Base-by-base conservation (phyloP, 2,329 filamentous ascomycete genomes). In the Arachnomyces sp. region DNA sequence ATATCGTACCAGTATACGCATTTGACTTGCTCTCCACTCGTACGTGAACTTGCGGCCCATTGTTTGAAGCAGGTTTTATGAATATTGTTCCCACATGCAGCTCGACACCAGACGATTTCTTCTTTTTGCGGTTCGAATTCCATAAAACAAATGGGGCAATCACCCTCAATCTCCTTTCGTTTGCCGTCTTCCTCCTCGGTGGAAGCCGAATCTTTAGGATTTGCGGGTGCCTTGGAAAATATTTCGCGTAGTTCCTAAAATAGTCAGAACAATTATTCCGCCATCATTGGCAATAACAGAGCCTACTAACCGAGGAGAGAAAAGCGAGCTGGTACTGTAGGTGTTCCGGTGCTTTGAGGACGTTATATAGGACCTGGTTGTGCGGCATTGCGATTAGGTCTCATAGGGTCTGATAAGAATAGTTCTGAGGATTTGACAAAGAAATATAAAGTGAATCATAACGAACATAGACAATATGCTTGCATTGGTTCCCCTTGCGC, bases 61-160 rank as follows among this genome's bases (percentile, higher is more conserved):
- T 71, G 64, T 40, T 72, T 56, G 54, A 80, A 78, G 48, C 77
- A 80, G 1, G 56, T 51, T 43, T 70, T 69, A 54, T 80, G 76
- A n/a, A 80, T 60, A 49, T 80, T 80, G 56, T 81, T 79, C 13
- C 77, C 78, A 48, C 78, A 82, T 2, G 72, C 66, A 1, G 71
- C 69, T 51, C 72, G 72, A 58, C 78, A 82, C 68, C 75, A 82
- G 7, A 76, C 59, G 5, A 71, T 67, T 3, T 71, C 63, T 41
- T 72, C 61, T 8, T 64, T 64, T 3, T 54, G 54, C 1, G 66
- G 54, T 17, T 71, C 63, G 38, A 78, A 69, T 37, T 75, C 71
- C 60, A 71, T 73, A 53, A 74, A 77, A 56, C 78, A 82, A 46
- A 82, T 76, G 0, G 77, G 75, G 50, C 78, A 82, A 44, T 80